Evolutionary conservation across 2,329 filamentous ascomycete genomes (phyloP).

Genomic region (Ceratocystis cubensis): DNA sequence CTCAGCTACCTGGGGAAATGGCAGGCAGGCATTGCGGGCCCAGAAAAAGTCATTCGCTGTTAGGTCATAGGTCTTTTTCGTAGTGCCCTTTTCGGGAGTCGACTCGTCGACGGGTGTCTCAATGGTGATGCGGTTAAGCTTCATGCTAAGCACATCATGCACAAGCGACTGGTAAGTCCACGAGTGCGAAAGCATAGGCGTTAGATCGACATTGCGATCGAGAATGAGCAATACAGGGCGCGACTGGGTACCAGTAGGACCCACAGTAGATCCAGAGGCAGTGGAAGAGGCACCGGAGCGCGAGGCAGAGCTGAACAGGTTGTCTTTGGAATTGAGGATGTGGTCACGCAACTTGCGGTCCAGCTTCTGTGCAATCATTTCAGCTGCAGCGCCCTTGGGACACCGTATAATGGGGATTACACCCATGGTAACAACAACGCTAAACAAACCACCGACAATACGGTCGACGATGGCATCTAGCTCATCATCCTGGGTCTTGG

Average conservation of each 20-base stretch:
- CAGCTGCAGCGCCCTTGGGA: constrained; percentile 81
- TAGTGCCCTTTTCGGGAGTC: constrained; percentile 59
- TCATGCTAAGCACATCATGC: constrained; percentile 46
- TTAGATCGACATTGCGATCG: constrained; percentile 87
- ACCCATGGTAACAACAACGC: constrained; percentile 95
- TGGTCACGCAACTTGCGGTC: constrained; percentile 94
- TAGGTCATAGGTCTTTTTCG: constrained; percentile 82
- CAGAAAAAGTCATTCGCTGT: constrained; percentile 91
- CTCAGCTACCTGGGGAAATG: constrained; percentile 92
- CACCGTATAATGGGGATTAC: constrained; percentile 92
- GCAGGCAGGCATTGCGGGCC: constrained; percentile 77
- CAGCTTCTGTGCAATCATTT: constrained; percentile 86
- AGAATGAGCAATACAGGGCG: constrained; percentile 85
- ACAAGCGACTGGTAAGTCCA: constrained; percentile 71
- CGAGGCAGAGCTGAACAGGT: constrained; percentile 61
- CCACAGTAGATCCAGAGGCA: constrained; percentile 37
- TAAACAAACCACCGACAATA: constrained; percentile 93
- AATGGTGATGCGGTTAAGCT: constrained; percentile 84
- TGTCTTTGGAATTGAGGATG: constrained; percentile 88
- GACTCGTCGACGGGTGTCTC: constrained; percentile 69
- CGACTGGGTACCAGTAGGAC: constrained; percentile 51
- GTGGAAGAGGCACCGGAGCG: constrained; percentile 49
- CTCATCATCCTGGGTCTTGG: constrained; percentile 77
- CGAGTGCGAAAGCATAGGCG: constrained; percentile 97
- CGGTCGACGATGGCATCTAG: constrained; percentile 77